Conservation (phyloP, 2,329 filamentous ascomycete genomes). For the Trichoderma lentiforme region DNA sequence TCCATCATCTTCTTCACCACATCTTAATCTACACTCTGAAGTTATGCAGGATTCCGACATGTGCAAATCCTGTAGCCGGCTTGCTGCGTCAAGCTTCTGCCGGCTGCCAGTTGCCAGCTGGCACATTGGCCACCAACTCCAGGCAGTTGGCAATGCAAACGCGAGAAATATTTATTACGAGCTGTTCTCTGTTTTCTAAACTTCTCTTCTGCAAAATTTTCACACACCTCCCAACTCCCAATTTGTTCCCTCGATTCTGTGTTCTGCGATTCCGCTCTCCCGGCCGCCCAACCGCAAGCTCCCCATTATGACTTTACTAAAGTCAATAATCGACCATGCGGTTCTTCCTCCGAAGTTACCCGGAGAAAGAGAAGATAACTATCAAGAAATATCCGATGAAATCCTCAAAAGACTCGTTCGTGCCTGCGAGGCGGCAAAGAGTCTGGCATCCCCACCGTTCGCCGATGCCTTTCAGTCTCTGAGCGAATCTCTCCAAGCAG, state of each 20-base stretch:
- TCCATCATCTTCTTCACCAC: background rate
- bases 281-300: too few relatives aligned
- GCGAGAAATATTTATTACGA: background rate
- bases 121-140: background rate
- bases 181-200: background rate
- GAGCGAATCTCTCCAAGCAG: background rate
- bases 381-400: background rate
- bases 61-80: background rate
- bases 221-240: background rate
- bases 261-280: too few relatives aligned
- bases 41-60: background rate
- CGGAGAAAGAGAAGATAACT: background rate
- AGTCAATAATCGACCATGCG: conserved; percentile 24
- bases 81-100: background rate
- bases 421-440: conserved; percentile 10
- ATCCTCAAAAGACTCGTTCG: conserved; percentile 18
- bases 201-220: background rate
- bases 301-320: background rate
- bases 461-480: background rate
- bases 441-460: background rate
- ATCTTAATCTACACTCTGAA: background rate
- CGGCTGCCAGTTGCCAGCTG: background rate
- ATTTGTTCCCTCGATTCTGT: background rate
- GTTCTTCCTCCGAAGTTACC: conserved; percentile 27
- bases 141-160: background rate